These are phyloP conservation scores for Metarhizium brunneum DNA, from an alignment of 2,329 filamentous ascomycete species.

Conservation along the genomic window DNA sequence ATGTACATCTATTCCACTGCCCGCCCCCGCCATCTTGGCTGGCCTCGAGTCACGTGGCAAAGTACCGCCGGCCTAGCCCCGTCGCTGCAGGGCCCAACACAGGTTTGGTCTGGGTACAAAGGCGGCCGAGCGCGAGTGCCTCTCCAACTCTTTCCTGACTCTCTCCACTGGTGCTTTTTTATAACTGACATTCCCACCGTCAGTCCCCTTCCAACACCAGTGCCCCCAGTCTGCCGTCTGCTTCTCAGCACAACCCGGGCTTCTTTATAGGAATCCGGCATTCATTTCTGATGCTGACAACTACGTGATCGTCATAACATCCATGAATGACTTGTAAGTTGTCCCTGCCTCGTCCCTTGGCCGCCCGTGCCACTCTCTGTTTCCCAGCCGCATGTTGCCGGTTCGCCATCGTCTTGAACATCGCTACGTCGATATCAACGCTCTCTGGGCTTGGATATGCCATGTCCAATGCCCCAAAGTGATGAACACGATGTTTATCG, in stretches of 20 bases:
- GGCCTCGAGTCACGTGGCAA: not conserved
- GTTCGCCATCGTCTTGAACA: conserved; percentile 24
- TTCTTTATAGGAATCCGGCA: conserved; percentile 7
- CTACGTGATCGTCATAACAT: conserved; percentile 30
- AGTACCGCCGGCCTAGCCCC: not conserved
- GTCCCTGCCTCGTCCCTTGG: conserved; percentile 13
- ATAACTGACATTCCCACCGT: conserved; percentile 19
- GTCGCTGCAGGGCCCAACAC: conserved; percentile 8
- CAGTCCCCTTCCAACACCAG: conserved; percentile 23
- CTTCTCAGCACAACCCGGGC: conserved; percentile 4
- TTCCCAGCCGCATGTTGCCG: conserved; percentile 26
- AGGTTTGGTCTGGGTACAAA: conserved; percentile 16
- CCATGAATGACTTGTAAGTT: conserved; percentile 44
- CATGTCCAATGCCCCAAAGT: conserved; percentile 15
- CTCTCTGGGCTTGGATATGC: conserved; percentile 16
- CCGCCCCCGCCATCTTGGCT: not conserved
- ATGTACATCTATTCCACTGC: not conserved
- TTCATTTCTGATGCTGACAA: conserved; percentile 15
- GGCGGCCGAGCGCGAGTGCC: conserved; percentile 12
- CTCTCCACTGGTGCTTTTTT: conserved; percentile 25
- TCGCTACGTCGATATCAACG: conserved; percentile 25
- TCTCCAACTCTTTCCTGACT: conserved; percentile 32
- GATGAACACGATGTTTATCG: conserved; percentile 27
- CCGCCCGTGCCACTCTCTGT: conserved; percentile 21
- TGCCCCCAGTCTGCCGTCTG: conserved; percentile 14